Evolutionary conservation across 257 asterid species (phyloP), one percentile per base, ranked within the genome.

Genomic region (Solanum ossicruentum): DNA sequence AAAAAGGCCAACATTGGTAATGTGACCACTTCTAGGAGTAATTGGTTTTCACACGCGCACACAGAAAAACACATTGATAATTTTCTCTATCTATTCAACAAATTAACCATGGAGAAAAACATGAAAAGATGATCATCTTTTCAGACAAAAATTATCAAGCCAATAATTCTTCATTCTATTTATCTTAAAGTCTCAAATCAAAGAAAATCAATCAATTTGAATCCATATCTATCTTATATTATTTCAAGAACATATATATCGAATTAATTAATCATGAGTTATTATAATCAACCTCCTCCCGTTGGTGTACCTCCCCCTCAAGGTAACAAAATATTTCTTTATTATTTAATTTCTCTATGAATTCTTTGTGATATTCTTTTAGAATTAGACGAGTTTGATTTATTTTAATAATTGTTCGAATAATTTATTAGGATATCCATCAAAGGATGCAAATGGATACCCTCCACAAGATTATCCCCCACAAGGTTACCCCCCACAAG

Each of bases 211-310:
- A 41, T 36, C 17, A 41, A 18, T 70, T 70, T 52, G 82, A 78
- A 52, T 16, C 15, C 23, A 78, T 52, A 63, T 23, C 41, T 63
- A 26, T 23, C 26, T 8, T 39, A 15, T 23, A 49, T 28, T 36
- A 77, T 51, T 77, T 9, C 6, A 52, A 26, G 26, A 26, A 26
- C 18, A 52, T 15, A 51, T 51, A 51, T 51, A 52, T 16, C 10
- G 2, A 70, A 54, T 80, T 61, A 36, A 72, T 63, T 49, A 52
- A 69, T 43, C 71, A 88, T 90, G 92, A 88, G 90, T 84, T 88
- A 90, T 83, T 88, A 90, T 84, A 83, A 90, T 86, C 88, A 88
- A 21, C 88, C 81, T 28, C 90, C 91, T 12, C 91, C 91, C 1
- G 90, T 81, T 41, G 90, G 87, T 63, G 87, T 85, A 0, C 88